phyloP scores from a whole-genome alignment of 345 rosid species.

The Camelina laxa region DNA sequence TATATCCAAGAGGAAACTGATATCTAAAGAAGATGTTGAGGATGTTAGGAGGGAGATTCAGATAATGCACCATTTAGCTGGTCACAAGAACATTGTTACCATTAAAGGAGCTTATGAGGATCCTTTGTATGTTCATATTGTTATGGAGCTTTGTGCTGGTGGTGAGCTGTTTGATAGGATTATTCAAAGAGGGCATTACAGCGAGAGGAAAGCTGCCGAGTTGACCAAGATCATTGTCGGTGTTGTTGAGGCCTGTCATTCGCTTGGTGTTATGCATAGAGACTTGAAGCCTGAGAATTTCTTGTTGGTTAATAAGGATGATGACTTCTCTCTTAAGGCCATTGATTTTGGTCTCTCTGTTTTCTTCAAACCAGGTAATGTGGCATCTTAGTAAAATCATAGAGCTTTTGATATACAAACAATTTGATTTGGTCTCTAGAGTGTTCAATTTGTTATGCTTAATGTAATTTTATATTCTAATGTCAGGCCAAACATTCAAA shows the following conservation, averaged over 20 bases:
- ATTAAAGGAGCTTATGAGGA: constrained; percentile 99
- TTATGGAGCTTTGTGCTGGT: constrained; percentile 96
- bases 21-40: constrained; percentile 92
- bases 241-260: constrained; percentile 95
- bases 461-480: constrained; percentile 24
- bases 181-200: constrained; percentile 97
- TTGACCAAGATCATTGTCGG: constrained; percentile 93
- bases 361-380: constrained; percentile 94
- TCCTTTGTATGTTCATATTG: constrained; percentile 80
- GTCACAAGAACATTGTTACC: constrained; percentile 90
- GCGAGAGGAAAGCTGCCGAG: constrained; percentile 95
- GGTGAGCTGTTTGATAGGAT: constrained; percentile 98
- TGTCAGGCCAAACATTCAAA: constrained; percentile 78
- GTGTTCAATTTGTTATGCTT: constrained; percentile 5
- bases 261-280: constrained; percentile 98
- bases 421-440: not conserved
- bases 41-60: constrained; percentile 98
- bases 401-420: not conserved
- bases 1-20: constrained; percentile 91
- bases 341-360: constrained; percentile 99
- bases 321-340: constrained; percentile 97
- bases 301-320: constrained; percentile 97
- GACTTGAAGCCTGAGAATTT: constrained; percentile 99
- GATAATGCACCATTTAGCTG: constrained; percentile 99
- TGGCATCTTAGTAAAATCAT: not conserved